Percentiles rank a stretch among this genome's conserved stretches.
Conservation (phyloP, 1,284 basidiomycete species). For the Gymnopus androsaceus region DNA sequence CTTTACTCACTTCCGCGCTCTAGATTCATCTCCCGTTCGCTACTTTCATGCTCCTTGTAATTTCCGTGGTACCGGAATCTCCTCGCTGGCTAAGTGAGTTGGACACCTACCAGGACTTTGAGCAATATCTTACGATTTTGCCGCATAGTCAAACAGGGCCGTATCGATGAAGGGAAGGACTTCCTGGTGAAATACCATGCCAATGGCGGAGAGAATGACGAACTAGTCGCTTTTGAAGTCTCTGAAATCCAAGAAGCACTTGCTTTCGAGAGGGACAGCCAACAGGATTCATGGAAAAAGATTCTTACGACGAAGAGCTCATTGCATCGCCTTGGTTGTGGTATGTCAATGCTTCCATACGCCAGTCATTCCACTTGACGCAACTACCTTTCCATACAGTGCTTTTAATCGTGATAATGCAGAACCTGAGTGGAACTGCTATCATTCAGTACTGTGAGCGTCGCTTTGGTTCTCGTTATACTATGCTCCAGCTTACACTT, state of each 20-base stretch:
- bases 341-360: not conserved
- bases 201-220: slow-evolving; percentile 16
- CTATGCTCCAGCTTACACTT: not conserved
- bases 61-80: slow-evolving; percentile 17
- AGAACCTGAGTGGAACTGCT: slow-evolving; percentile 15
- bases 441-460: slow-evolving; percentile 11
- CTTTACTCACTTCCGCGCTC: slow-evolving; percentile 2
- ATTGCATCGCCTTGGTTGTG: slow-evolving; percentile 12
- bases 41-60: slow-evolving; percentile 11
- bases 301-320: slow-evolving; percentile 11
- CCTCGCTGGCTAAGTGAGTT: slow-evolving; percentile 18
- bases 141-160: slow-evolving; percentile 12
- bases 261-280: slow-evolving; percentile 5
- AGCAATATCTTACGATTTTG: not conserved
- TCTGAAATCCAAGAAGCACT: slow-evolving; percentile 17
- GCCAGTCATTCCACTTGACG: not conserved
- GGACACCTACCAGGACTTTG: not conserved
- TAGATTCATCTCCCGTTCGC: slow-evolving; percentile 9
- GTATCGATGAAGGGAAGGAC: slow-evolving; percentile 9
- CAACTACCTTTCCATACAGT: not conserved
- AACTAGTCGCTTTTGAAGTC: slow-evolving; percentile 18
- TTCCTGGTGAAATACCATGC: slow-evolving; percentile 19
- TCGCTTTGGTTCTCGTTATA: no score
- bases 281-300: slow-evolving; percentile 13
- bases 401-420: slow-evolving; percentile 11